These are phyloP conservation scores for Fusarium ramigenum DNA, from an alignment of 2,329 filamentous ascomycete genomes.

Conservation along the genomic window DNA sequence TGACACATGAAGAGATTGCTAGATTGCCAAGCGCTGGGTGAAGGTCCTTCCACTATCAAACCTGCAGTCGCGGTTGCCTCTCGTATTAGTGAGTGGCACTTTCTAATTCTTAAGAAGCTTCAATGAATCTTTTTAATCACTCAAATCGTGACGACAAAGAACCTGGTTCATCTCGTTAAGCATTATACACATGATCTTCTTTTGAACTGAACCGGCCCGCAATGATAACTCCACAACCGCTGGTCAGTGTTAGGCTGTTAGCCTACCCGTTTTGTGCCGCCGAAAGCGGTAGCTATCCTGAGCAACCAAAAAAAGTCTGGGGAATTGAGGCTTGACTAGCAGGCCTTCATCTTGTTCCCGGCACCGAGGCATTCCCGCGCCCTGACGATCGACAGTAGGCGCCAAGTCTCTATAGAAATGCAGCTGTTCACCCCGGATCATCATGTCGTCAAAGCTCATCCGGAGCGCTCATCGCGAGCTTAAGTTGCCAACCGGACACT, in stretches of 20 bases:
- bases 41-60: background rate
- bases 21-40: background rate
- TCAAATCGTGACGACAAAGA: too few species aligned
- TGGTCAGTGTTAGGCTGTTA: background rate
- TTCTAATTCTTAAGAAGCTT: background rate
- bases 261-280: constrained; percentile 5
- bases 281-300: constrained; percentile 1
- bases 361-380: constrained; percentile 5
- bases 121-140: too few species aligned
- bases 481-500: background rate
- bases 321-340: constrained; percentile 16
- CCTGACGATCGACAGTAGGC: background rate
- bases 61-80: background rate
- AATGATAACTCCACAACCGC: constrained; percentile 17
- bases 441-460: background rate
- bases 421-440: background rate
- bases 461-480: background rate
- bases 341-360: background rate
- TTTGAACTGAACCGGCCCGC: background rate
- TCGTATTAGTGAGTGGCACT: too few species aligned
- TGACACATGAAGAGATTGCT: background rate
- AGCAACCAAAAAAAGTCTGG: background rate
- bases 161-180: background rate
- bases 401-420: background rate
- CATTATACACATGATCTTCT: background rate